Evolutionary conservation across 176 grass and related monocot species (phyloP), one percentile per base, ranked within the genome.

Genomic region (Oryza rufipogon): DNA sequence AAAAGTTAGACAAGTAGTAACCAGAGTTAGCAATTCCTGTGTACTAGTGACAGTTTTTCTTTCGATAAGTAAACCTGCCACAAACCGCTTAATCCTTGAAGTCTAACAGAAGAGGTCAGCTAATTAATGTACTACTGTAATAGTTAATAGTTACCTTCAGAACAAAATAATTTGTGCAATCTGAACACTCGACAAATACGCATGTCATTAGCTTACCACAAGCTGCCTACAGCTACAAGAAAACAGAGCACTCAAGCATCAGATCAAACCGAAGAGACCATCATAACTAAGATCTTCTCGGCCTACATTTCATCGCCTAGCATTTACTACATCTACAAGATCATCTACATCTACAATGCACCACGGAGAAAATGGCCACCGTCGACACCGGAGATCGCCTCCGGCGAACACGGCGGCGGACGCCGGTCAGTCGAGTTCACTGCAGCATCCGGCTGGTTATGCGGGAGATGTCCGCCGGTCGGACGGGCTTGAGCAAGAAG

Each of bases 381-480:
- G 52, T 20, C 52, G 17, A 56, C 52, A 20, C 52, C 52, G 52
- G 52, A 56, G 15, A 2, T 56, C 17, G 52, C 16, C 52, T 19
- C 17, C 17, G 52, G 56, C 14, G 39, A 41, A 41, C 8, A 1
- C 39, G 39, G 39, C 54, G 54, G 54, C 54, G 56, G 20, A 20
- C 1, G 56, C 56, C 20, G 56, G 56, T 61, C 56, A 61, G 56
- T 22, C n/a, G 20, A 63, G 58, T 44, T 87, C 77, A 83, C 11
- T 84, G 68, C 45, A 88, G 60, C 46, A 88, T 83, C 68, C 81
- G 69, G 17, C 45, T 79, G 33, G 74, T 60, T 45, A 88, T 84
- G 9, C 87, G 81, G 12, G 87, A 88, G 68, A 88, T 79, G 60
- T 88, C 87, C 19, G 87, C 32, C 60, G 87, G 81, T 81, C 87